A percentile compares a stretch with the other conserved stretches of the same genome.
Evolutionary conservation across 2,329 filamentous ascomycete genomes (phyloP).

Genomic region (Macrophomina phaseolina): DNA sequence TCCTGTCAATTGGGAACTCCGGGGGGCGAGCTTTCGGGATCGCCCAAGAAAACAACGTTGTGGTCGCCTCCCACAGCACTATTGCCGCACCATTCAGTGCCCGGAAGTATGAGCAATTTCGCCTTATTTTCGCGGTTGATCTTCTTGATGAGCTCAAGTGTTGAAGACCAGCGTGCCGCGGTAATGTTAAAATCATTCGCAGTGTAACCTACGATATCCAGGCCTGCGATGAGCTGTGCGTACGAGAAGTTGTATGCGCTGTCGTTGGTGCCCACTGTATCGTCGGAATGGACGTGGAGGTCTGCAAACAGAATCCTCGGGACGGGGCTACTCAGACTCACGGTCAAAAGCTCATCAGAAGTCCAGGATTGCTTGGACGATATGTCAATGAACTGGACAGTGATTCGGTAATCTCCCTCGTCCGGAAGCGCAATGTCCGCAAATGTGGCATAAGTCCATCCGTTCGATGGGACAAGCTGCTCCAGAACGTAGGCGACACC

Average conservation of each 20-base stretch:
- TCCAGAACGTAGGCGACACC: neutral
- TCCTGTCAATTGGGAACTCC: conserved; percentile 41
- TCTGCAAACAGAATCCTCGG: conserved; percentile 41
- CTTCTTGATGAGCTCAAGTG: conserved; percentile 31
- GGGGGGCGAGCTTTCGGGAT: conserved; percentile 32
- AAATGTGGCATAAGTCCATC: neutral
- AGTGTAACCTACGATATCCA: conserved; percentile 47
- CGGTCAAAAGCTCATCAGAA: conserved; percentile 27
- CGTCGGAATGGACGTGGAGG: conserved; percentile 47
- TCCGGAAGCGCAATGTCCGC: neutral
- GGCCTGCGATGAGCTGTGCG: conserved; percentile 42
- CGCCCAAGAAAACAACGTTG: conserved; percentile 45
- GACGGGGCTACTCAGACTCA: conserved; percentile 30
- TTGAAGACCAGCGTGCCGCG: conserved; percentile 39
- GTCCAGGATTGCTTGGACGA: neutral
- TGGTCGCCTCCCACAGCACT: conserved; percentile 40
- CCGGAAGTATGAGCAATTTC: conserved; percentile 39
- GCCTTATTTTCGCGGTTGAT: conserved; percentile 34
- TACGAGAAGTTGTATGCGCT: conserved; percentile 48
- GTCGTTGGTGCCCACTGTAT: conserved; percentile 46
- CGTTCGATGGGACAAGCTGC: neutral
- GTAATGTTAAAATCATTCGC: conserved; percentile 50
- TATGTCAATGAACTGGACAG: neutral
- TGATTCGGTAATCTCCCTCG: neutral
- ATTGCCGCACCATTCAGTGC: conserved; percentile 48